Conservation (phyloP, 148 eudicot species). For the Hydrangea macrophylla region DNA sequence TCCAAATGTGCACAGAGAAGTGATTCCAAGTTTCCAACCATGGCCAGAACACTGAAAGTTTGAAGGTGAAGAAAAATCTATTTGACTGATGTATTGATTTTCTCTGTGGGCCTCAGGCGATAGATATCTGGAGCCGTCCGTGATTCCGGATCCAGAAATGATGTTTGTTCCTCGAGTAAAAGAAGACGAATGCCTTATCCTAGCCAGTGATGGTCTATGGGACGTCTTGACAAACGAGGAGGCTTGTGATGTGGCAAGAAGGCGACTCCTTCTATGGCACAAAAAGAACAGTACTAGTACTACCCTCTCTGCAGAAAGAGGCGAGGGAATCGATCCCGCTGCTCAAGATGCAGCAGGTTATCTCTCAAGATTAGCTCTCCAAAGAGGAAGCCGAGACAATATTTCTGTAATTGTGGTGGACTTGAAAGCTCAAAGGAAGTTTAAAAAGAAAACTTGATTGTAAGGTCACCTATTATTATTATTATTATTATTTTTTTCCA, state of each 20-base stretch:
- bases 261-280: conserved; percentile 56
- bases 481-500: neutral
- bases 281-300: conserved; percentile 38
- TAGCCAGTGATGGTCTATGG: conserved; percentile 65
- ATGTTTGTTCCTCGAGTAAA: conserved; percentile 36
- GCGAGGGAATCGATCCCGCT: conserved; percentile 38
- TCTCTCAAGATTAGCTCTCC: conserved; percentile 52
- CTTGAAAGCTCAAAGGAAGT: conserved; percentile 48
- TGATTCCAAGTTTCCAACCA: no score
- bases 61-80: no score
- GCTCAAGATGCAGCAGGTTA: conserved; percentile 54
- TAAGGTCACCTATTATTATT: neutral
- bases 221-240: conserved; percentile 56
- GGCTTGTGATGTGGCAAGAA: conserved; percentile 48
- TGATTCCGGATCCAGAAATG: conserved; percentile 58
- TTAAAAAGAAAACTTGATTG: conserved; percentile 35
- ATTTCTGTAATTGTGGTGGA: conserved; percentile 58
- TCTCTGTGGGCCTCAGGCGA: conserved; percentile 38
- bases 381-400: conserved; percentile 57
- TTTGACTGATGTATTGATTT: no score
- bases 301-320: conserved; percentile 22
- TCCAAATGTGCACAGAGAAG: no score
- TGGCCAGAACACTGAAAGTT: no score
- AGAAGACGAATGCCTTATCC: conserved; percentile 55
- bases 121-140: conserved; percentile 52